Conservation (phyloP, 2,329 filamentous ascomycete genomes). For the Cucurbitaria berberidis region DNA sequence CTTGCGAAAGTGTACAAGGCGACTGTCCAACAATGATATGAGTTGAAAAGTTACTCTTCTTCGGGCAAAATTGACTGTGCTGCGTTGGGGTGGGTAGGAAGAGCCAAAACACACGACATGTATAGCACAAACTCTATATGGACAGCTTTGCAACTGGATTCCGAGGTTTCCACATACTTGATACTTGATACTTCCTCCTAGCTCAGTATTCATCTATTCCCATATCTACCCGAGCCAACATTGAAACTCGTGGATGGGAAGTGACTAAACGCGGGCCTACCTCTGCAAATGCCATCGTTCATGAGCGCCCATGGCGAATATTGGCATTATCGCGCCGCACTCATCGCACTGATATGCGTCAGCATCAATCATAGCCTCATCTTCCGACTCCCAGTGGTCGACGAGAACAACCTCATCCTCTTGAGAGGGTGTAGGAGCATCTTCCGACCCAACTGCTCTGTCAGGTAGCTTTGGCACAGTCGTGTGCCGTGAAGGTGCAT, state of each 20-base stretch:
- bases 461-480: not conserved
- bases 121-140: no score
- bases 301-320: constrained; percentile 66
- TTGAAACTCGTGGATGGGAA: not conserved
- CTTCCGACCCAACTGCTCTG: constrained; percentile 39
- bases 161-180: no score
- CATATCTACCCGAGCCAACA: not conserved
- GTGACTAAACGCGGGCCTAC: constrained; percentile 7
- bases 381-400: constrained; percentile 39
- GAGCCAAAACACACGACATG: no score
- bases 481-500: not conserved
- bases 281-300: constrained; percentile 57
- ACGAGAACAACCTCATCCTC: constrained; percentile 19
- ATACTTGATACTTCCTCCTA: no score
- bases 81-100: no score
- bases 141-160: no score
- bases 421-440: constrained; percentile 36
- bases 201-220: no score
- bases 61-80: no score
- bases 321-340: constrained; percentile 62
- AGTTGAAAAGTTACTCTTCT: no score
- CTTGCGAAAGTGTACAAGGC: no score
- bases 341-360: constrained; percentile 52
- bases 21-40: no score
- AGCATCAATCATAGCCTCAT: constrained; percentile 38